Base-by-base conservation (phyloP, 345 rosid genomes). In the Syzygium aromaticum region DNA sequence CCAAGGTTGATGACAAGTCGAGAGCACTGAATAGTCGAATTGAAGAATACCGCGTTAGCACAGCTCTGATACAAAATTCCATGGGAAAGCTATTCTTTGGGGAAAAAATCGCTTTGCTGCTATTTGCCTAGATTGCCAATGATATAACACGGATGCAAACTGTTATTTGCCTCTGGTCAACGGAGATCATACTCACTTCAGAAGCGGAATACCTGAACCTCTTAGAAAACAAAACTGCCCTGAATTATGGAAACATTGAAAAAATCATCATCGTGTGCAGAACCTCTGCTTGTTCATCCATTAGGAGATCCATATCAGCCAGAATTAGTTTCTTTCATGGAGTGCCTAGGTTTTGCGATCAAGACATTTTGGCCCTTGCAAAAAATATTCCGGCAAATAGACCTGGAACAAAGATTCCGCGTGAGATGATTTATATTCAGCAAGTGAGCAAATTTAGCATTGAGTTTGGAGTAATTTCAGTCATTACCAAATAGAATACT, bases 301-400 rank as follows among this genome's bases (percentile, higher is more conserved):
- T 73, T 33, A 19, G 25, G 23, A 73, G 78, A 33, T 73, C 25
- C 25, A 33, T 9, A 56, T 56, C 61, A 9, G 61, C 61, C 61
- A 56, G 61, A 22, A 56, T 56, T 8, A 56, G 30, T 25, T 73
- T 30, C 61, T 25, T 51, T 84, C 13, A 51, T 27, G 8, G 85
- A 53, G 43, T 54, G 7, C 64, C 52, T 82, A 28, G 33, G 23
- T 77, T 63, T 51, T 57, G 8, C 84, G 85, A 28, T 93, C 92
- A 94, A 54, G 96, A 94, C 98, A 97, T 95, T 92, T 97, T 97
- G 86, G 99, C 98, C 89, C 91, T 92, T 46, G 99, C 98, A 77
- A 96, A 95, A 89, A 92, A 88, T 82, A 96, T 92, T 88, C 99
- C 98, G 3, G 98, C 99, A 85, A 95, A 95, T 52, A 96, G 91